Conservation (phyloP, 768 basidiomycete genomes). For the Sistotremastrum niveocremeum region DNA sequence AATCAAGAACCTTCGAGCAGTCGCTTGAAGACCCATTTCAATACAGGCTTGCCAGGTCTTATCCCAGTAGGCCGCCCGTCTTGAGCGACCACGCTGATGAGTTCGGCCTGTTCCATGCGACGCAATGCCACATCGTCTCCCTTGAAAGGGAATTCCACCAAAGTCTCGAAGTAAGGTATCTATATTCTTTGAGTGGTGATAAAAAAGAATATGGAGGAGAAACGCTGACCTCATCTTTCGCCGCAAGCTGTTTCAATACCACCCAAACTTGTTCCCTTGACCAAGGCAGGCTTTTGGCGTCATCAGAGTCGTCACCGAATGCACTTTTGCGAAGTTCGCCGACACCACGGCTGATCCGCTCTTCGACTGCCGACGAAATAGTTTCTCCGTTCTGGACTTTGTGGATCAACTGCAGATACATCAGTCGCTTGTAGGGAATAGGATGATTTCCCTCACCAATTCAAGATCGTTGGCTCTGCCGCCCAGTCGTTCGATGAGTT, state of each 20-base stretch:
- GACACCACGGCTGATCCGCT: conserved; percentile 69
- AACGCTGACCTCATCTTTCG: conserved; percentile 40
- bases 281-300: conserved; percentile 77
- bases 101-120: conserved; percentile 77
- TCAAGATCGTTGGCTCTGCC: conserved; percentile 87
- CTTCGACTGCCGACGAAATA: conserved; percentile 76
- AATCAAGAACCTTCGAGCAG: conserved; percentile 51
- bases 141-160: conserved; percentile 82
- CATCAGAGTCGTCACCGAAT: conserved; percentile 87
- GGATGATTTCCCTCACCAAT: conserved; percentile 35
- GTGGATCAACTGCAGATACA: conserved; percentile 51
- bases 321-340: conserved; percentile 80
- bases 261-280: conserved; percentile 79
- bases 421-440: neutral
- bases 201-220: conserved; percentile 16
- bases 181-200: conserved; percentile 14
- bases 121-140: conserved; percentile 74
- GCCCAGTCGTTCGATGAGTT: conserved; percentile 67
- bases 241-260: conserved; percentile 60
- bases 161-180: conserved; percentile 71
- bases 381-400: conserved; percentile 65
- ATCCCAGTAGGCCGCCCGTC: conserved; percentile 48
- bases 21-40: conserved; percentile 70
- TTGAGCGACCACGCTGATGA: conserved; percentile 66
- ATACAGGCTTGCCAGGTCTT: conserved; percentile 83